phyloP scores from a whole-genome alignment of 257 asterid genomes.

The Mentha longifolia region DNA sequence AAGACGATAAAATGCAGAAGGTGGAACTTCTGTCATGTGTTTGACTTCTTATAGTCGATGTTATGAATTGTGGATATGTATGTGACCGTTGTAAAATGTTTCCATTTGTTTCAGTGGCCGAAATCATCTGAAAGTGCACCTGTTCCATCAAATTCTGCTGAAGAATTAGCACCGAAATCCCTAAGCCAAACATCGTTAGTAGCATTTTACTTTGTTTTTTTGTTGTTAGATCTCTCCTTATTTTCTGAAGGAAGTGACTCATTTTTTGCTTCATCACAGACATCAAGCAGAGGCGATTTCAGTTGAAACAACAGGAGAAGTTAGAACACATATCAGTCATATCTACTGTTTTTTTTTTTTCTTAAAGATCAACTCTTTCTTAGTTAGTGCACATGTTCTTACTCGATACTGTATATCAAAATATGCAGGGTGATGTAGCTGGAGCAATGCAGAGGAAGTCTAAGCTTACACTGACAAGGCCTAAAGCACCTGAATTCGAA shows the following conservation, averaged over 20 bases:
- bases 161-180: conserved; percentile 40
- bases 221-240: neutral
- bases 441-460: conserved; percentile 53
- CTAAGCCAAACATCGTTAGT: conserved; percentile 45
- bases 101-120: conserved; percentile 40
- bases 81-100: neutral
- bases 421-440: conserved; percentile 42
- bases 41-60: neutral
- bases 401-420: neutral
- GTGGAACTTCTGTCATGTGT: conserved; percentile 36
- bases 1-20: conserved; percentile 54
- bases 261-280: conserved; percentile 12
- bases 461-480: conserved; percentile 85
- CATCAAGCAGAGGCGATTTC: conserved; percentile 27
- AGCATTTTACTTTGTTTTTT: conserved; percentile 2
- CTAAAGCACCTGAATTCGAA: conserved; percentile 87
- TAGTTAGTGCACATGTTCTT: neutral
- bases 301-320: conserved; percentile 34
- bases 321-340: conserved; percentile 23
- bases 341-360: neutral
- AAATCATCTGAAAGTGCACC: conserved; percentile 36
- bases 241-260: neutral
- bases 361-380: neutral
- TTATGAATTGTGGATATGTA: neutral
- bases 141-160: conserved; percentile 37